Evolutionary conservation across 2,329 filamentous ascomycete genomes (phyloP).

Genomic region (Aspergillus latus): DNA sequence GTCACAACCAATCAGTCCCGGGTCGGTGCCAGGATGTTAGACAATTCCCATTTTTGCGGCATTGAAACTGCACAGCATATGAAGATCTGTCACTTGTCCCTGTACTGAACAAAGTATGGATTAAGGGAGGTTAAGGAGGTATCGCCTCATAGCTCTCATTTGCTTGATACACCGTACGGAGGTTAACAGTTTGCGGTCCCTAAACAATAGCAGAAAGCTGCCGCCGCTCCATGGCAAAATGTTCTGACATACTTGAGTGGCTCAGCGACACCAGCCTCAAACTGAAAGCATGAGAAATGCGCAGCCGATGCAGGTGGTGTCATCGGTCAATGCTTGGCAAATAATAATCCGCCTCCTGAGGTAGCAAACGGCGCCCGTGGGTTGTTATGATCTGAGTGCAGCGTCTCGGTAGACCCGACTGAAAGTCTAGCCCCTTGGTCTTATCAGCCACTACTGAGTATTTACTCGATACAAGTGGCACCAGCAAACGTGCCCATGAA

Average conservation of each 20-base stretch:
- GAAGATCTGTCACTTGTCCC: not conserved
- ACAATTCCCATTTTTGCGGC: not conserved
- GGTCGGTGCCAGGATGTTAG: not conserved
- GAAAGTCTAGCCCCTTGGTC: conserved; percentile 2
- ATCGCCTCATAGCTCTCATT: not conserved
- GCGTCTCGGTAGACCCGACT: not conserved
- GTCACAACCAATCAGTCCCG: not conserved
- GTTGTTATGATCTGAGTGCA: not conserved
- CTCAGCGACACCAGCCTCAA: not conserved
- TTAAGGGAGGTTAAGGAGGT: not conserved
- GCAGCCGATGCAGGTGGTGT: not conserved
- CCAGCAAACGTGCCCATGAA: conserved; percentile 1
- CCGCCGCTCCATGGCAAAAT: not conserved
- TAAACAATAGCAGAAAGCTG: not conserved
- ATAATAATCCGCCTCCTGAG: not conserved
- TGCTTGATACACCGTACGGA: too few relatives aligned
- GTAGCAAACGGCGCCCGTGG: not conserved
- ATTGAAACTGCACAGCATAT: not conserved
- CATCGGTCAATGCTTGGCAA: not conserved
- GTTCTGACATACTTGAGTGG: not conserved
- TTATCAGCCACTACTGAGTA: conserved; percentile 1
- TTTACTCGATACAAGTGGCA: conserved; percentile 1
- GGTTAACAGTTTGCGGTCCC: not conserved
- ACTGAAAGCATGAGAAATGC: not conserved
- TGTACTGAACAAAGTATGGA: not conserved